Percentiles rank a stretch among this genome's conserved stretches.
These are phyloP conservation scores for Angomonas deanei DNA, from an alignment of 208 protist species.

Conservation along the genomic window DNA sequence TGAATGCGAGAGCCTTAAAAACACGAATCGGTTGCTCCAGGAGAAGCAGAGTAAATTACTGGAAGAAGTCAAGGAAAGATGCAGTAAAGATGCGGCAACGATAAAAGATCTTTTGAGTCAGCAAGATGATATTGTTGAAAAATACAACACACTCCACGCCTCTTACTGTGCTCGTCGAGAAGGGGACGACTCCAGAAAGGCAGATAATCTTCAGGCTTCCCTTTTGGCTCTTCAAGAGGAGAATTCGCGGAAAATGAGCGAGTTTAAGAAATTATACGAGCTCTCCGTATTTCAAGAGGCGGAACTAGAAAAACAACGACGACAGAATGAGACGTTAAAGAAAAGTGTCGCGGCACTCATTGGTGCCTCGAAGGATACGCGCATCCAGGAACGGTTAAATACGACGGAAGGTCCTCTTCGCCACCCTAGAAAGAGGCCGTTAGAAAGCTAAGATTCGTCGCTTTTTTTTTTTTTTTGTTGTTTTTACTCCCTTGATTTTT, in stretches of 20 bases:
- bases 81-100: constrained; percentile 39
- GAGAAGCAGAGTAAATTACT: constrained; percentile 34
- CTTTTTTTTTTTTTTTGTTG: constrained; percentile 3
- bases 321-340: constrained; percentile 68
- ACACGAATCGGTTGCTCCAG: constrained; percentile 17
- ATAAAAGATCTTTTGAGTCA: constrained; percentile 52
- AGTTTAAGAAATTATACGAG: constrained; percentile 51
- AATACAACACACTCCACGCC: constrained; percentile 83
- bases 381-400: constrained; percentile 72
- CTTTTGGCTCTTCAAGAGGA: not conserved
- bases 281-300: constrained; percentile 60
- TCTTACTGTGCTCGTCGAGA: constrained; percentile 43
- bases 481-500: constrained; percentile 5
- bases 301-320: constrained; percentile 65
- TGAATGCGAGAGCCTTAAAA: not conserved
- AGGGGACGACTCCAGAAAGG: too few relatives aligned
- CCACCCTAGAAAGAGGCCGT: constrained; percentile 65
- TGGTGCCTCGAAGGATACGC: constrained; percentile 32
- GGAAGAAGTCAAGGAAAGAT: constrained; percentile 62
- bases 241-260: not conserved
- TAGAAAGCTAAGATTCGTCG: not conserved
- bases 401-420: constrained; percentile 71
- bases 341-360: constrained; percentile 71
- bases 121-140: constrained; percentile 64
- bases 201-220: not conserved